A percentile compares a stretch with the other conserved stretches of the same genome.
Evolutionary conservation across 495 filamentous ascomycete species (phyloP).

Genomic region (Lophiostoma macrostomum): DNA sequence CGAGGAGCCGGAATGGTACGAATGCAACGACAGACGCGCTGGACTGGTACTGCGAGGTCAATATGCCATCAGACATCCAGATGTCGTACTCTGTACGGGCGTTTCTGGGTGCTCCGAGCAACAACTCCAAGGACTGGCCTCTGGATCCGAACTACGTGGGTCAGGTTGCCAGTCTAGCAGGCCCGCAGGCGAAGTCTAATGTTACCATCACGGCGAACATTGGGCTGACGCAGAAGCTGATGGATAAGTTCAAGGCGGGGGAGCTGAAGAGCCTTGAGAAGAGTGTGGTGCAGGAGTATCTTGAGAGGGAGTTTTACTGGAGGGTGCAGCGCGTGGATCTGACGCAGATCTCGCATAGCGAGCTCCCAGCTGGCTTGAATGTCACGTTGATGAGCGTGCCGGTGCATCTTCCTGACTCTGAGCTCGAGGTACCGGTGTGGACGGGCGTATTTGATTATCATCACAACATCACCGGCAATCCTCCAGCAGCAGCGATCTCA

Average conservation of each 20-base stretch:
- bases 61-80: conserved; percentile 20
- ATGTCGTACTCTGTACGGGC: conserved; percentile 15
- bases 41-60: conserved; percentile 23
- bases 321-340: conserved; percentile 2
- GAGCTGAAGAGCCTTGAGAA: conserved; percentile 11
- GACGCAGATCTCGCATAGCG: conserved; percentile 4
- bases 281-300: conserved; percentile 2
- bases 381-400: conserved; percentile 18
- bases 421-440: conserved; percentile 11
- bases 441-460: conserved; percentile 13
- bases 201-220: conserved; percentile 20
- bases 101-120: conserved; percentile 12
- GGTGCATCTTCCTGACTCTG: conserved; percentile 10
- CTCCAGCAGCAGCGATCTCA: too few relatives aligned
- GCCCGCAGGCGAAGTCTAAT: conserved; percentile 1
- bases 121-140: conserved; percentile 11
- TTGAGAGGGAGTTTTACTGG: conserved; percentile 22
- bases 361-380: conserved; percentile 8
- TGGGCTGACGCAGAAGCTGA: conserved; percentile 11
- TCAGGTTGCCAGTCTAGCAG: conserved; percentile 6
- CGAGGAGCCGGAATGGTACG: background rate
- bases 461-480: conserved; percentile 8
- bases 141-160: conserved; percentile 26
- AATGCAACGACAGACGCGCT: conserved; percentile 13
- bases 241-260: conserved; percentile 10